phyloP scores from a whole-genome alignment of 371 early-diverging fungal species.

The Mortierella polycephala region DNA sequence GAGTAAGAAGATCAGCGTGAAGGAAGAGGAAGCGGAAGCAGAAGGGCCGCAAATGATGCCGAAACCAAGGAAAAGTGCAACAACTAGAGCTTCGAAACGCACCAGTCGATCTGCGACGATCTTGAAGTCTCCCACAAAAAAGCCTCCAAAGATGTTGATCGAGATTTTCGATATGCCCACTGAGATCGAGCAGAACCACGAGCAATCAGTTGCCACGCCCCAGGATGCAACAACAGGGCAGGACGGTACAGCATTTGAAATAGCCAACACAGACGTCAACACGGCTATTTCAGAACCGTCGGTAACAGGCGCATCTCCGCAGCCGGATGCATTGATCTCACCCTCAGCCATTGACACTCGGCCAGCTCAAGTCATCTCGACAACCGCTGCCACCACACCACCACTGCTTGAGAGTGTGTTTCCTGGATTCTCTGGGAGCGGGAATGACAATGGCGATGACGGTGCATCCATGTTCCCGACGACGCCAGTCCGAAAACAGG shows the following conservation, averaged over 20 bases:
- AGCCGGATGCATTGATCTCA: too few relatives aligned
- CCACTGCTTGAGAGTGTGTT: not conserved
- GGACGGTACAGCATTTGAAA: not conserved
- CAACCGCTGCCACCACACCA: not conserved
- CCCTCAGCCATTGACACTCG: not conserved
- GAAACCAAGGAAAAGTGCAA: conserved; percentile 6
- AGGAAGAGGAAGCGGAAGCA: not conserved
- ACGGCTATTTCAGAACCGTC: not conserved
- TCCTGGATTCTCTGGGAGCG: not conserved
- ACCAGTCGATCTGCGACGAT: not conserved
- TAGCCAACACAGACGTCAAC: not conserved
- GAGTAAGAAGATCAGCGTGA: conserved; percentile 2
- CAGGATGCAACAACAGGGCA: not conserved
- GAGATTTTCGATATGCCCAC: conserved; percentile 30
- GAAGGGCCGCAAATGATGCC: not conserved
- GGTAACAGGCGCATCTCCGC: not conserved
- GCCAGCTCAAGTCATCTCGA: not conserved
- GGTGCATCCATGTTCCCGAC: not conserved
- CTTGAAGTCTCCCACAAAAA: conserved; percentile 10
- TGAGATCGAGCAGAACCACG: not conserved
- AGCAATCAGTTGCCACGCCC: not conserved
- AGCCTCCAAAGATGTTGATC: conserved; percentile 19
- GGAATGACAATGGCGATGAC: not conserved
- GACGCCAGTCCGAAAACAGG: conserved; percentile 12
- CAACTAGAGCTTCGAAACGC: conserved; percentile 3